Evolutionary conservation across 345 rosid species (phyloP), one percentile per base, ranked within the genome.

Genomic region (Nasturtium officinale): DNA sequence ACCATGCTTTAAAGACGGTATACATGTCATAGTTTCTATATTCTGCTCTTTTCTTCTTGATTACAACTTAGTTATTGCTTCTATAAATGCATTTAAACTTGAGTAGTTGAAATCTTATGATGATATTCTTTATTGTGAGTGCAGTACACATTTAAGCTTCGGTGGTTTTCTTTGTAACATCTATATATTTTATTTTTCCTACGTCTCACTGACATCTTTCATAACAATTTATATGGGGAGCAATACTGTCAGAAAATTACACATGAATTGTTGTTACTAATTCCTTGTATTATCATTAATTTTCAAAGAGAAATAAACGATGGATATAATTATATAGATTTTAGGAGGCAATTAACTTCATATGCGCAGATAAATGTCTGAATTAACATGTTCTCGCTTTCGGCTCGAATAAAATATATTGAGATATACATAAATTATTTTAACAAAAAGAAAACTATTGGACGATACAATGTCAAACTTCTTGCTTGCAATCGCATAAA

Each of bases 61-160:
- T 68, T 43, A 75, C 15, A 3, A 75, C n/a, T 8, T 61, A 75
- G 37, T 68, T 68, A 53, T 52, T 75, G 63, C 50, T 53, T 52
- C 73, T 60, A 29, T 61, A 66, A 75, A 75, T 52, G 79, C 79
- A 61, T 68, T 68, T 51, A 75, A 61, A 42, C 61, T 52, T 60
- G 74, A 75, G 79, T 68, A 7, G 79, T 75, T 75, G 79, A 68
- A 75, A 68, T 68, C 62, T 68, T 68, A 53, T 68, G 56, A 68
- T 61, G 79, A 48, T 43, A 43, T 68, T 75, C 74, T 68, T 67
- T 75, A 75, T 61, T 60, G 69, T 75, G 69, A 75, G 50, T 32
- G 69, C 74, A 61, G 69, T 67, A 60, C 64, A 75, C 72, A 52
- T 67, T 68, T 61, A 75, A 75, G 37, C 57, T 68, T 68, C 43